Evolutionary conservation across 2,329 filamentous ascomycete genomes (phyloP).

Genomic region (Alternaria gaisen): DNA sequence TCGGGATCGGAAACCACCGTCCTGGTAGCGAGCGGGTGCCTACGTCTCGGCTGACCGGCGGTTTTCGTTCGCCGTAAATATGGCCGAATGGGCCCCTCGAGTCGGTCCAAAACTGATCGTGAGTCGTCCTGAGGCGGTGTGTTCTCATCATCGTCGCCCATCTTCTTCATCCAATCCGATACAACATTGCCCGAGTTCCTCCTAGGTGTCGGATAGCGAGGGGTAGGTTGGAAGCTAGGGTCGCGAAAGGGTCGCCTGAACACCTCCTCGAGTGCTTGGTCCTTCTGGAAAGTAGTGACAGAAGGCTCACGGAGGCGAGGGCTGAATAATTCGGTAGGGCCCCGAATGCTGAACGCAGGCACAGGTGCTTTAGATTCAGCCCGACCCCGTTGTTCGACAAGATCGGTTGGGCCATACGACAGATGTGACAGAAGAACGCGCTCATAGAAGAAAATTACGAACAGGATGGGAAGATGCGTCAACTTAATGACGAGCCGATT

Average conservation of each 20-base stretch:
- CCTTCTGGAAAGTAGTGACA: slow-evolving; percentile 86
- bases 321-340: slow-evolving; percentile 70
- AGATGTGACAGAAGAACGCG: slow-evolving; percentile 76
- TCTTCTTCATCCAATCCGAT: slow-evolving; percentile 85
- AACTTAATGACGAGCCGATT: slow-evolving; percentile 92
- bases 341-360: slow-evolving; percentile 53
- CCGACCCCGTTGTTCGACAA: slow-evolving; percentile 75
- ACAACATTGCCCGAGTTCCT: slow-evolving; percentile 83
- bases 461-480: slow-evolving; percentile 87
- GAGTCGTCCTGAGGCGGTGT: slow-evolving; percentile 70
- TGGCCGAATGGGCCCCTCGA: slow-evolving; percentile 63
- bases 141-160: slow-evolving; percentile 68
- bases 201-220: slow-evolving; percentile 61
- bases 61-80: slow-evolving; percentile 63
- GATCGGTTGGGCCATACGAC: slow-evolving; percentile 83
- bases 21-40: slow-evolving; percentile 61
- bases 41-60: slow-evolving; percentile 43
- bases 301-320: slow-evolving; percentile 85
- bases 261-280: slow-evolving; percentile 88
- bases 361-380: slow-evolving; percentile 67
- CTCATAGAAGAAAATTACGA: slow-evolving; percentile 88
- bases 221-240: slow-evolving; percentile 54
- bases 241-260: slow-evolving; percentile 75
- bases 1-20: slow-evolving; percentile 68
- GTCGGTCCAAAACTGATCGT: slow-evolving; percentile 64